Conservation (phyloP, 306 rosid genomes). For the Alnus glutinosa region DNA sequence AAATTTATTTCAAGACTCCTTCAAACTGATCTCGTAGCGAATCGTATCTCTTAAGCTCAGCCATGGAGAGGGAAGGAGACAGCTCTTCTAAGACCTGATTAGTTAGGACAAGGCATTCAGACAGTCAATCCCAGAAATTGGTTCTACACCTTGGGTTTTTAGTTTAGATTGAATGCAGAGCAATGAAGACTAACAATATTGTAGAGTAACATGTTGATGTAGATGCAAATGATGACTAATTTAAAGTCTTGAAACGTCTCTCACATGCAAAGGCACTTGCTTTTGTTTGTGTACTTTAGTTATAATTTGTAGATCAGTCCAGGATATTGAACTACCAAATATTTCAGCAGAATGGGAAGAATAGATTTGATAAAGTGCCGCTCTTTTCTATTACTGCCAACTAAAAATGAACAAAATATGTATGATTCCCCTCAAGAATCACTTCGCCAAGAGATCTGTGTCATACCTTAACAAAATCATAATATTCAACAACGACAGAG, state of each 20-base stretch:
- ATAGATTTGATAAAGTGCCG: neutral
- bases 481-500: slow-evolving; percentile 59
- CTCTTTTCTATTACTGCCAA: neutral
- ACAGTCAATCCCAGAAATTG: slow-evolving; percentile 8
- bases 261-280: neutral
- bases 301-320: neutral
- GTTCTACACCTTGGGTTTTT: no score
- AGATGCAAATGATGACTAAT: no score
- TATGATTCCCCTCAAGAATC: neutral
- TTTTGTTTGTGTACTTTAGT: no score
- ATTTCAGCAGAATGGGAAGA: neutral
- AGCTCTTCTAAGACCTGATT: slow-evolving; percentile 72
- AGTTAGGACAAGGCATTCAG: slow-evolving; percentile 26
- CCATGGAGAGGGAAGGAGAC: slow-evolving; percentile 73
- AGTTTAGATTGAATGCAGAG: no score
- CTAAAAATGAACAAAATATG: neutral
- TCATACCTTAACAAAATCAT: slow-evolving; percentile 79
- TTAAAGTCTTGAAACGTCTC: neutral
- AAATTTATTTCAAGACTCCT: slow-evolving; percentile 64
- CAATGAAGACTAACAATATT: no score
- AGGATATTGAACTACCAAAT: neutral
- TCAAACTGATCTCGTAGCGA: slow-evolving; percentile 83
- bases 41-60: slow-evolving; percentile 83
- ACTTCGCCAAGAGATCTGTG: slow-evolving; percentile 2
- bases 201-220: no score